These are phyloP conservation scores for Apiospora rasikravindrae DNA, from an alignment of 2,329 filamentous ascomycete species.

Conservation along the genomic window DNA sequence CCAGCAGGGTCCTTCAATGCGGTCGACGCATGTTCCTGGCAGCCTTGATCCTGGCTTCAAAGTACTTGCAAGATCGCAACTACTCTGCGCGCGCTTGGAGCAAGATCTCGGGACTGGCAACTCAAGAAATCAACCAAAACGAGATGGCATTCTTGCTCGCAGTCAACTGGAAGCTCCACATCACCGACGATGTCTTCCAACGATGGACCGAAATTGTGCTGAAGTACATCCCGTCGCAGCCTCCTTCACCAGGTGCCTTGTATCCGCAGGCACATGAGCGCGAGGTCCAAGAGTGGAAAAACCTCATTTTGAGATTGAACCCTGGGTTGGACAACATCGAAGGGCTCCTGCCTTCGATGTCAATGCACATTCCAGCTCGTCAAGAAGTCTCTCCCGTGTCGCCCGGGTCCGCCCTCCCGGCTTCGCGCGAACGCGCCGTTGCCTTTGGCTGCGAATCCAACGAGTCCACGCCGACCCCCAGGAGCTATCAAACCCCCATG, in stretches of 20 bases:
- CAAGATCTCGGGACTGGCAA: constrained; percentile 96
- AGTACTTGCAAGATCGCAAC: constrained; percentile 97
- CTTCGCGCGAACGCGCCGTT: constrained; percentile 44
- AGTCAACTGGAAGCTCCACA: constrained; percentile 94
- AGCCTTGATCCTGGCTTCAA: constrained; percentile 92
- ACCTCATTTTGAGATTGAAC: constrained; percentile 61
- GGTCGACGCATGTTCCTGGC: constrained; percentile 97
- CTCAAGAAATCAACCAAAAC: constrained; percentile 94
- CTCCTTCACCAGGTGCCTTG: constrained; percentile 57
- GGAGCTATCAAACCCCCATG: constrained; percentile 45
- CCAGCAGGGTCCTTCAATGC: constrained; percentile 85
- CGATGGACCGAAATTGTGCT: constrained; percentile 93
- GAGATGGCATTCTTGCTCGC: constrained; percentile 90
- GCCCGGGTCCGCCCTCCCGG: constrained; percentile 51
- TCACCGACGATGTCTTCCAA: constrained; percentile 86
- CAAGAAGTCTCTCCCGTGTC: constrained; percentile 44
- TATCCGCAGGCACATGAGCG: constrained; percentile 48
- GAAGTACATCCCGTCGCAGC: constrained; percentile 74
- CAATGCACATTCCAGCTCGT: background rate
- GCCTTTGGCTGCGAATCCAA: constrained; percentile 44
- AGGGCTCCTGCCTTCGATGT: constrained; percentile 35
- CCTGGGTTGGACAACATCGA: constrained; percentile 64
- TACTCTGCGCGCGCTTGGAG: constrained; percentile 98
- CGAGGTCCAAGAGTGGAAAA: constrained; percentile 62
- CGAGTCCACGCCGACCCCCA: constrained; percentile 49